These are phyloP conservation scores for Hemileccinum impolitum DNA, from an alignment of 768 basidiomycete species.

Conservation along the genomic window DNA sequence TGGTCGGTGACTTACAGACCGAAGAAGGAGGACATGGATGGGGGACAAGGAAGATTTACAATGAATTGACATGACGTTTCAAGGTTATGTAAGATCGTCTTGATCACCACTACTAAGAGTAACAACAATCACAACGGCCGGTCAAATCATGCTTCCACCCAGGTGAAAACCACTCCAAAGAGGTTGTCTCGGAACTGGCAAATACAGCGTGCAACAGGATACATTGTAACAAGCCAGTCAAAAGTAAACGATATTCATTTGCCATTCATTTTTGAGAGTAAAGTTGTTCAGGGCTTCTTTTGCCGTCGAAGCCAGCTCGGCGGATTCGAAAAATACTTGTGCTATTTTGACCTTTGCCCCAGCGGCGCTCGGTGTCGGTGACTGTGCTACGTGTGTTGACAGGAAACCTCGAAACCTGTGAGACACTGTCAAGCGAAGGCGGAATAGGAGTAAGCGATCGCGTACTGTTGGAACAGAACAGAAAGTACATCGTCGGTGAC, in stretches of 20 bases:
- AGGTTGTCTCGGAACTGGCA: conserved; percentile 26
- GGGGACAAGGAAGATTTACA: conserved; percentile 13
- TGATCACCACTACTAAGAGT: too few relatives aligned
- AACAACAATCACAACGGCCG: too few relatives aligned
- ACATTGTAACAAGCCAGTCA: conserved; percentile 14
- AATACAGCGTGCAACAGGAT: conserved; percentile 3
- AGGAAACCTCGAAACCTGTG: conserved; percentile 82
- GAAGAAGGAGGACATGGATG: conserved; percentile 81
- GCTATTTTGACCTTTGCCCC: conserved; percentile 76
- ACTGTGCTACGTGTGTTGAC: conserved; percentile 63
- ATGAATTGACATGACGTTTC: neutral
- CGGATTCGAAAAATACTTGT: conserved; percentile 72
- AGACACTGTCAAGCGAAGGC: neutral
- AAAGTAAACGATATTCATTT: conserved; percentile 76
- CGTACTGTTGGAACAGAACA: conserved; percentile 90
- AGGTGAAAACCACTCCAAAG: conserved; percentile 26
- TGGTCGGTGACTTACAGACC: conserved; percentile 57
- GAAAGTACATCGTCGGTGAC: conserved; percentile 84
- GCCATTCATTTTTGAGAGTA: conserved; percentile 81
- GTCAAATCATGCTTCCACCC: too few relatives aligned
- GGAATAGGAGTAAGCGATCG: conserved; percentile 17
- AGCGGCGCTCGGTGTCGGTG: conserved; percentile 62
- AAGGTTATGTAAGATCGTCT: conserved; percentile 1
- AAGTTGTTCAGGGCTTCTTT: conserved; percentile 84
- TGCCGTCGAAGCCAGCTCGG: conserved; percentile 71